Evolutionary conservation across 169 alveolate genomes (phyloP).

Genomic region (Plasmodium fragile): DNA sequence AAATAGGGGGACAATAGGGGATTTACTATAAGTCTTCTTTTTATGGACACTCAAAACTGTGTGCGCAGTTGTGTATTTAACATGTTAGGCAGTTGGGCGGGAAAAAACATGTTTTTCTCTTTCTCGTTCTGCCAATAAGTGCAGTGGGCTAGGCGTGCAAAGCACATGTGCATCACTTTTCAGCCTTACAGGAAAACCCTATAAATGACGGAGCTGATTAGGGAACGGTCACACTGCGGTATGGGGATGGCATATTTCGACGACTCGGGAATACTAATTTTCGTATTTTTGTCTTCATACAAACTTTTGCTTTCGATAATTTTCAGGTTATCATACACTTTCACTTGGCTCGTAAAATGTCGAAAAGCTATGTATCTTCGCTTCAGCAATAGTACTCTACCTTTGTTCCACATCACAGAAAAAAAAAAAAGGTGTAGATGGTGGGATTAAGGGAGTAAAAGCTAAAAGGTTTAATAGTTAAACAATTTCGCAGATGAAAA

Average conservation of each 20-base stretch:
- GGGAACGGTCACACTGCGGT: constrained; percentile 72
- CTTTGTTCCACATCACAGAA: constrained; percentile 67
- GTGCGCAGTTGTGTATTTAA: background rate
- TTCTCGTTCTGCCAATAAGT: background rate
- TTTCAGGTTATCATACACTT: constrained; percentile 68
- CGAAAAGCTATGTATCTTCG: constrained; percentile 56
- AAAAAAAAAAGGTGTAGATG: constrained; percentile 22
- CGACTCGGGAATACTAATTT: constrained; percentile 64
- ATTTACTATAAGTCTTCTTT: background rate
- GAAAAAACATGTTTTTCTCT: background rate
- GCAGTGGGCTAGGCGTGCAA: background rate
- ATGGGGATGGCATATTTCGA: constrained; percentile 69
- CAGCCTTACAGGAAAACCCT: constrained; percentile 33
- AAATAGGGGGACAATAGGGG: background rate
- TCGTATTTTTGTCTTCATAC: constrained; percentile 70
- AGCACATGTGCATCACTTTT: background rate
- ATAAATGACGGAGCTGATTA: constrained; percentile 59
- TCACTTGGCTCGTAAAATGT: constrained; percentile 39
- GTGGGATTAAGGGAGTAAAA: constrained; percentile 6
- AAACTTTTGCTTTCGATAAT: constrained; percentile 57
- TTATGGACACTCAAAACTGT: background rate
- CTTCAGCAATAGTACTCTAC: constrained; percentile 34
- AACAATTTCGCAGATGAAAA: background rate
- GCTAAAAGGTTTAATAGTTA: background rate
- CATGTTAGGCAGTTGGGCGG: background rate